Evolutionary conservation across 306 rosid genomes (phyloP).

Genomic region (Comarum palustre): DNA sequence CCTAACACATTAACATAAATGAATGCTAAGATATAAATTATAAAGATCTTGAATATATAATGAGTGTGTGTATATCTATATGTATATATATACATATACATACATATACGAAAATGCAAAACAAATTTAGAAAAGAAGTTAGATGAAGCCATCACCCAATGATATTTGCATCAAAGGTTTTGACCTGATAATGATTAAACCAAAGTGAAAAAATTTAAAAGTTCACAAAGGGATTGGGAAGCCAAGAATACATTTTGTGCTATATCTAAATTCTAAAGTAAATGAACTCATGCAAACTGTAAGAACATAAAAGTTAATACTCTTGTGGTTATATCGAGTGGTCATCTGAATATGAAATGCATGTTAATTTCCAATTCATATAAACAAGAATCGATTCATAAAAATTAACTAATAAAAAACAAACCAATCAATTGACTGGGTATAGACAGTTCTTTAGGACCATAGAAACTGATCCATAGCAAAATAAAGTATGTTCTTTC

Average conservation of each 20-base stretch:
- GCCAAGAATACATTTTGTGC: neutral
- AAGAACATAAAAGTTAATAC: neutral
- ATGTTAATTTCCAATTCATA: neutral
- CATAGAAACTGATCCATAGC: slow-evolving; percentile 13
- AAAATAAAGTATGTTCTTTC: slow-evolving; percentile 14
- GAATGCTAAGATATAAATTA: slow-evolving; percentile 10
- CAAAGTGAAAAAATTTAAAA: neutral
- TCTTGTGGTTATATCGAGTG: neutral
- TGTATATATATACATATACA: neutral
- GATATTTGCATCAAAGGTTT: neutral
- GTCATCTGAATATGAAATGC: neutral
- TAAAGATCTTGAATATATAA: neutral
- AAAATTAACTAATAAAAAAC: neutral
- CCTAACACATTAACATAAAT: slow-evolving; percentile 48
- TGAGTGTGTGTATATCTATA: too few species aligned
- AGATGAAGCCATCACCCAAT: neutral
- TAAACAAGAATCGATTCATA: neutral
- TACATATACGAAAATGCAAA: neutral
- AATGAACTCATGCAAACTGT: too few species aligned
- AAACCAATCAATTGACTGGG: slow-evolving; percentile 14
- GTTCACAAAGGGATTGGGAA: neutral
- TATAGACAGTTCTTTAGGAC: slow-evolving; percentile 1
- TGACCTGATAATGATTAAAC: neutral
- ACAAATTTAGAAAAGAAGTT: neutral
- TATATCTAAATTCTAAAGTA: neutral